phyloP scores from a whole-genome alignment of 2,329 filamentous ascomycete species.

The Septoria petroselini region DNA sequence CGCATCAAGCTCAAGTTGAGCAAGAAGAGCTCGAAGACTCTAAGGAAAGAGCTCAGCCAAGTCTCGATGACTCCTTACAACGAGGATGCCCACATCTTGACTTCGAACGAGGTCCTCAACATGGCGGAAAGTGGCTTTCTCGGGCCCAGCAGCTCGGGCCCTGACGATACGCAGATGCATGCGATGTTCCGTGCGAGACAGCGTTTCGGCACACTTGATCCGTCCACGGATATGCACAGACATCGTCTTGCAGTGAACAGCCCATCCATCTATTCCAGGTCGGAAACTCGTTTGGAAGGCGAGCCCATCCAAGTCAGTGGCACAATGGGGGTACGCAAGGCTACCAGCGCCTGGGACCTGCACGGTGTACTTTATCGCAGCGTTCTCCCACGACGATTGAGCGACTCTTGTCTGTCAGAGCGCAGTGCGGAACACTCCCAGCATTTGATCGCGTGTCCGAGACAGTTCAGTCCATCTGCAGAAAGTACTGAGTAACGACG shows the following conservation, averaged over 20 bases:
- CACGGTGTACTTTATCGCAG: conserved; percentile 15
- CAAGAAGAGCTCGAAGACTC: conserved; percentile 17
- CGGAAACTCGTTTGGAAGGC: conserved; percentile 10
- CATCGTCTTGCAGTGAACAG: conserved; percentile 5
- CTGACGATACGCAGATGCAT: not conserved
- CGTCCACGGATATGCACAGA: not conserved
- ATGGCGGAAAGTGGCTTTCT: not conserved
- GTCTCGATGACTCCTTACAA: conserved; percentile 9
- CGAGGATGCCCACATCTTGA: conserved; percentile 12
- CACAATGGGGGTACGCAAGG: not conserved
- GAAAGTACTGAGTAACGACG: conserved; percentile 14
- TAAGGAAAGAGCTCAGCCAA: conserved; percentile 17
- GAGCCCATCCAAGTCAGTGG: not conserved
- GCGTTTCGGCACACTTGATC: conserved; percentile 10
- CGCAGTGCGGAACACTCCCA: not conserved
- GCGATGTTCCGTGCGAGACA: not conserved
- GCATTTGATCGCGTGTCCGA: conserved; percentile 3
- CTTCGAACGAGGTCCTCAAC: conserved; percentile 13
- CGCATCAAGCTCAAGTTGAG: conserved; percentile 20
- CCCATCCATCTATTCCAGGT: conserved; percentile 15
- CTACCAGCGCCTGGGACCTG: conserved; percentile 8
- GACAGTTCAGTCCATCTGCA: conserved; percentile 11
- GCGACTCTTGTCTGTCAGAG: not conserved
- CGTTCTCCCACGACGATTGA: conserved; percentile 11
- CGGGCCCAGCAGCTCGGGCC: not conserved